Evolutionary conservation across 768 basidiomycete genomes (phyloP).

Genomic region (Amanita brunnescens): DNA sequence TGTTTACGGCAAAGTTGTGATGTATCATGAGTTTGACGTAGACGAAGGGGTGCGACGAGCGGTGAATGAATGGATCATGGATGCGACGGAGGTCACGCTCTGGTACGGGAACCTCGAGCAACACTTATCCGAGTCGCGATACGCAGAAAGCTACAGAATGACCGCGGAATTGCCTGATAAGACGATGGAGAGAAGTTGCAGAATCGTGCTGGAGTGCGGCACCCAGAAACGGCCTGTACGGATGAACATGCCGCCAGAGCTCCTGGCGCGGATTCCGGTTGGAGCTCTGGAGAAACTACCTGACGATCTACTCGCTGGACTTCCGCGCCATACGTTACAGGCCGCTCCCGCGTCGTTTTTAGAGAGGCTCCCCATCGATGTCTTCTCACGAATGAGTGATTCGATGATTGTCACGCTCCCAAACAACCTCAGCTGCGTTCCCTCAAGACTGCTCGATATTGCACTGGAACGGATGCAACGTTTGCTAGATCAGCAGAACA

Average conservation of each 20-base stretch:
- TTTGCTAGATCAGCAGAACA: background rate
- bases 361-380: background rate
- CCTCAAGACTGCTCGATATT: background rate
- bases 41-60: background rate
- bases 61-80: conserved; percentile 1
- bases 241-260: background rate
- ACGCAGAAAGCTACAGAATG: background rate
- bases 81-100: background rate
- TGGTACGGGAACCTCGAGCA: background rate
- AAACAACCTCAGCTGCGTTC: background rate
- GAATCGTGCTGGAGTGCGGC: background rate
- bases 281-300: conserved; percentile 1
- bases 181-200: background rate
- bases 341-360: background rate
- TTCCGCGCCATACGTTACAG: background rate
- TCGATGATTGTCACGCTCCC: background rate
- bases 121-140: background rate
- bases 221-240: background rate
- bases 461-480: background rate
- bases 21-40: background rate
- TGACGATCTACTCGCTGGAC: background rate
- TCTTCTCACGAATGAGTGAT: background rate
- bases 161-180: background rate
- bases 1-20: background rate
- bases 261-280: background rate